Conservation (phyloP, 495 filamentous ascomycete genomes). For the Opeltia flavorubescens region DNA sequence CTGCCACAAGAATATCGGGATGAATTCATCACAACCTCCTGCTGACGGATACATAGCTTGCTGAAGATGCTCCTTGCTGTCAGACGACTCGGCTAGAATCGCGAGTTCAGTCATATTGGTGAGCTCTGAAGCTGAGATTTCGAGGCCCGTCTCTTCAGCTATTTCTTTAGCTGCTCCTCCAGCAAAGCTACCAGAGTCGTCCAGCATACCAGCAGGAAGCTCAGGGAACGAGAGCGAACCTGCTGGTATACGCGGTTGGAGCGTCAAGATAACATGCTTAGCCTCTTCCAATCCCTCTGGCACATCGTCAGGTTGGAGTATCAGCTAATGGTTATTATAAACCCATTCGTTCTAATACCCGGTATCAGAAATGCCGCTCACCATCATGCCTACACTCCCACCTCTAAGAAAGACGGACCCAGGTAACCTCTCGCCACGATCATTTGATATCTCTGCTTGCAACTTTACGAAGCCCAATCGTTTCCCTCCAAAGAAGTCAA, state of each 20-base stretch:
- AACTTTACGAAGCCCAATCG: slow-evolving; percentile 72
- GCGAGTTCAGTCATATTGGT: slow-evolving; percentile 56
- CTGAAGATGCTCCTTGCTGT: slow-evolving; percentile 37
- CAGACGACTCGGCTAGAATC: slow-evolving; percentile 13
- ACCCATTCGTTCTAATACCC: background rate
- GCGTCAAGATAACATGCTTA: slow-evolving; percentile 61
- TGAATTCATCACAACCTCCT: slow-evolving; percentile 75
- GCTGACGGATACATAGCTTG: slow-evolving; percentile 59
- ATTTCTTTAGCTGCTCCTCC: slow-evolving; percentile 75
- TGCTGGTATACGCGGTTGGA: slow-evolving; percentile 72
- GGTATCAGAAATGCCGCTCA: slow-evolving; percentile 20
- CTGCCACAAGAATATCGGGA: slow-evolving; percentile 64
- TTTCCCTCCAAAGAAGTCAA: slow-evolving; percentile 52
- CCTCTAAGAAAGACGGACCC: slow-evolving; percentile 71
- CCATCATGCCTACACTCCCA: slow-evolving; percentile 69
- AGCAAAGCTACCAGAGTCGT: slow-evolving; percentile 58
- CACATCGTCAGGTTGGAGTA: slow-evolving; percentile 60
- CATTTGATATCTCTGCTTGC: slow-evolving; percentile 48
- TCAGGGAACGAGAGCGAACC: slow-evolving; percentile 64
- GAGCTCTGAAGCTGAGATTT: slow-evolving; percentile 40
- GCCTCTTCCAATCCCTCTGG: slow-evolving; percentile 31
- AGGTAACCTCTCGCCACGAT: slow-evolving; percentile 49
- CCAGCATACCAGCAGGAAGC: slow-evolving; percentile 83
- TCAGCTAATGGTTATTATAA: slow-evolving; percentile 22
- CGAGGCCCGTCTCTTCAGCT: slow-evolving; percentile 61